Percentiles rank a stretch among this genome's conserved stretches.
phyloP scores from a whole-genome alignment of 805 yeast species.

The Brettanomyces custersianus region DNA sequence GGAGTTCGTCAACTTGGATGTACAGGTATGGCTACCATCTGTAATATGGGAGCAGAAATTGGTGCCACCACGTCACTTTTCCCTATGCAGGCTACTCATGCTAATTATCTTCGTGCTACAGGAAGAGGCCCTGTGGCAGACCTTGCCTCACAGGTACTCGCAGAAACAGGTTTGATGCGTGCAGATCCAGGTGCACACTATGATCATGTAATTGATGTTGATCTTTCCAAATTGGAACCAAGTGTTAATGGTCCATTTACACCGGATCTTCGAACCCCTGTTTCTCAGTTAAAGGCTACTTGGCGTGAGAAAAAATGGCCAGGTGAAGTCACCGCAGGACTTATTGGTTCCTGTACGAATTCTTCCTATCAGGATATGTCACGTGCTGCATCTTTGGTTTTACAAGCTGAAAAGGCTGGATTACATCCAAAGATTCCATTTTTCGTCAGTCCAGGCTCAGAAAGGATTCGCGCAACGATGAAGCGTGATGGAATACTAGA shows the following conservation, averaged over 20 bases:
- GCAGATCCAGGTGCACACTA: conserved; percentile 94
- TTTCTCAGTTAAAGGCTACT: conserved; percentile 76
- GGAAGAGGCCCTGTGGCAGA: conserved; percentile 79
- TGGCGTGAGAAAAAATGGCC: conserved; percentile 91
- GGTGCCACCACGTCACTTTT: conserved; percentile 97
- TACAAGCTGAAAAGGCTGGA: conserved; percentile 86
- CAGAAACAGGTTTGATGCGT: conserved; percentile 52
- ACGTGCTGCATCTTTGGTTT: conserved; percentile 87
- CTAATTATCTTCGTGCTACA: conserved; percentile 78
- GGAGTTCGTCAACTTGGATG: conserved; percentile 90
- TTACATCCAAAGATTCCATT: conserved; percentile 84
- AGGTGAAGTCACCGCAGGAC: conserved; percentile 81
- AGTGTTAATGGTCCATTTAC: conserved; percentile 97
- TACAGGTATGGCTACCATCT: conserved; percentile 99
- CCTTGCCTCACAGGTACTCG: conserved; percentile 60
- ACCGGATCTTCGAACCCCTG: conserved; percentile 94
- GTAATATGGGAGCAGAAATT: conserved; percentile 99
- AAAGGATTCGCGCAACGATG: conserved; percentile 96
- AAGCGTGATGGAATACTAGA: conserved; percentile 91
- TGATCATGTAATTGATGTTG: conserved; percentile 87
- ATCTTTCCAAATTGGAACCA: conserved; percentile 85
- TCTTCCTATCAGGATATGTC: conserved; percentile 98
- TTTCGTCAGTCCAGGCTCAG: conserved; percentile 97
- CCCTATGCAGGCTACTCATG: conserved; percentile 92
- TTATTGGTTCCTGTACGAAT: conserved; percentile 98